phyloP scores from a whole-genome alignment of 305 asterid species.

The Solanum hybrid region DNA sequence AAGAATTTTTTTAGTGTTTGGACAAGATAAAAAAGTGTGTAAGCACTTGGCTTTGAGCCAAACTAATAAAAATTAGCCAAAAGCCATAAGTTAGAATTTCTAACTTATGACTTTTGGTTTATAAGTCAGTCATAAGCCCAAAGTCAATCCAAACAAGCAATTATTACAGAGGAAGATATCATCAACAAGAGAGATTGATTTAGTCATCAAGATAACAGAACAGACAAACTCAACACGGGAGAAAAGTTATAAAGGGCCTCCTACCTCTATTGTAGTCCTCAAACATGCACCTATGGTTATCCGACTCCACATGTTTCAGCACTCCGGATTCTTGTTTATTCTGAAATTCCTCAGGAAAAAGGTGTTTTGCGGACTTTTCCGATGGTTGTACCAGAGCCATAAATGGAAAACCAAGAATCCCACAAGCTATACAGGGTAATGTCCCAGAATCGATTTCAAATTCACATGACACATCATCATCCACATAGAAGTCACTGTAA shows the following conservation, averaged over 20 bases:
- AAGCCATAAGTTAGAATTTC: not conserved
- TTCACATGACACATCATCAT: conserved; percentile 59
- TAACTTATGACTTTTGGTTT: not conserved
- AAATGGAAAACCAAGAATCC: conserved; percentile 95
- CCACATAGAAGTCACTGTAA: conserved; percentile 45
- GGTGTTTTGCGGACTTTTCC: conserved; percentile 35
- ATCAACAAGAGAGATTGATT: not conserved
- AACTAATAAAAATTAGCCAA: not conserved
- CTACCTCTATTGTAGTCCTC: conserved; percentile 42
- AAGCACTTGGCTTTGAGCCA: not conserved
- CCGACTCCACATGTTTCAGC: conserved; percentile 22
- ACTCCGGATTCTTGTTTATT: conserved; percentile 14
- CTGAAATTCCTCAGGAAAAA: conserved; percentile 24
- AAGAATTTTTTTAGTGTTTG: not conserved
- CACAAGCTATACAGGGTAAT: conserved; percentile 93
- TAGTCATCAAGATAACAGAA: not conserved
- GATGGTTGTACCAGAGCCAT: conserved; percentile 91
- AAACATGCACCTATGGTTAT: conserved; percentile 14
- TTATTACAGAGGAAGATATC: not conserved
- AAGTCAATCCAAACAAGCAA: not conserved
- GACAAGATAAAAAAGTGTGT: not conserved
- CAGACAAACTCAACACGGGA: not conserved
- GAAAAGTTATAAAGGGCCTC: conserved; percentile 9
- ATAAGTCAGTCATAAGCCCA: not conserved
- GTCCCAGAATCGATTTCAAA: conserved; percentile 88